phyloP scores from a whole-genome alignment of 2,329 filamentous ascomycete species.

The Fusarium equiseti region DNA sequence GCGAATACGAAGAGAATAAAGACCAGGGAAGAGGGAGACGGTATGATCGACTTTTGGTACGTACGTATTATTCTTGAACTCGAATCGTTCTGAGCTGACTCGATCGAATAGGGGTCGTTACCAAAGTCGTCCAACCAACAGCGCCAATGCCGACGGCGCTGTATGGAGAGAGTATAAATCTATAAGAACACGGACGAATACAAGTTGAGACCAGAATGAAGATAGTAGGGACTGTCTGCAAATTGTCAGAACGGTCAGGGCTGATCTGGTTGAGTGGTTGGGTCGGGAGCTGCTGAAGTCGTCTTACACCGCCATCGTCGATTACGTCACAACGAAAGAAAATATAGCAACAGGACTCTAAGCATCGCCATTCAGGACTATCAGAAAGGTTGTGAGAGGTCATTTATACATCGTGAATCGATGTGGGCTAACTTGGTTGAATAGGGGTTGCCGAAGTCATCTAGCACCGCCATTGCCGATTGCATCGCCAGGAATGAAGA shows the following conservation, averaged over 20 bases:
- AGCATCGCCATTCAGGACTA: accelerated
- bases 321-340: not conserved
- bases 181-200: not conserved
- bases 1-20: accelerated
- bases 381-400: not conserved
- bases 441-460: not conserved
- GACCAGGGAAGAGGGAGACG: accelerated
- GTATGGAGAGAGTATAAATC: not conserved
- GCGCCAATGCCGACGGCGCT: not conserved
- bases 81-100: not conserved
- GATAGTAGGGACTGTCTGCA: not conserved
- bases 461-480: not conserved
- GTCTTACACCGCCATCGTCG: not conserved
- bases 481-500: too few relatives aligned
- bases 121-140: not conserved
- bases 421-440: not conserved
- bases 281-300: not conserved
- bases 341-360: accelerated
- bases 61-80: not conserved
- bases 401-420: not conserved
- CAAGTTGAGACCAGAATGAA: not conserved
- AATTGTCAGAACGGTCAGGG: not conserved
- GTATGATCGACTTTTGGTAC: not conserved
- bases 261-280: not conserved
- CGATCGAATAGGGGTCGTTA: constrained; percentile 11